These are phyloP conservation scores for Kalanchoe fedtschenkoi DNA, from an alignment of 164 flowering plant species.

Conservation along the genomic window DNA sequence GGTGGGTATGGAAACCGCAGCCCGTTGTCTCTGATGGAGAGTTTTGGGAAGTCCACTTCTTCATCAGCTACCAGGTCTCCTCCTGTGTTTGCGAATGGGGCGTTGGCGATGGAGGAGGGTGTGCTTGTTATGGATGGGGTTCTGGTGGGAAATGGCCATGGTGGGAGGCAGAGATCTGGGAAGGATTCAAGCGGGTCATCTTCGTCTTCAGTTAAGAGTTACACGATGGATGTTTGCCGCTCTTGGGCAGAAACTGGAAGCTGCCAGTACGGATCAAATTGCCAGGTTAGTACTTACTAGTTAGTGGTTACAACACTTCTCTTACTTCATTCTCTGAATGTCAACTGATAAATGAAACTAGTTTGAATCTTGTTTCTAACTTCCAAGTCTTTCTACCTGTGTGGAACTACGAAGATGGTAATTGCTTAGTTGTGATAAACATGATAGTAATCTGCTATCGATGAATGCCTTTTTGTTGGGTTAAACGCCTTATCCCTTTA, in stretches of 20 bases:
- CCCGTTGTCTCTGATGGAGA: neutral
- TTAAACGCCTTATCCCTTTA: too few relatives aligned
- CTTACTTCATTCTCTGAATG: neutral
- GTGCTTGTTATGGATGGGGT: conserved; percentile 54
- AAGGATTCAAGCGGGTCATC: neutral
- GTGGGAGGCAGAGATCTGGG: conserved; percentile 10
- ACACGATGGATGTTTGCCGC: neutral
- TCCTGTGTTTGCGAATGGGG: neutral
- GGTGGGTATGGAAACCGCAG: conserved; percentile 1
- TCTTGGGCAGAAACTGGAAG: conserved; percentile 1
- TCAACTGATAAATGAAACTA: neutral
- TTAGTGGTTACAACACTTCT: too few relatives aligned
- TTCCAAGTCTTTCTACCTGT: neutral
- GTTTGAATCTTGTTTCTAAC: neutral
- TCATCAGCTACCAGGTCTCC: neutral
- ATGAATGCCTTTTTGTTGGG: too few relatives aligned
- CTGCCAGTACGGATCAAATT: neutral
- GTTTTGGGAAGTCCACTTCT: neutral
- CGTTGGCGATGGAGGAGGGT: conserved; percentile 32
- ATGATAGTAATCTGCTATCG: neutral
- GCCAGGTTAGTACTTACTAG: conserved; percentile 5
- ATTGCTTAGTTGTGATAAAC: neutral
- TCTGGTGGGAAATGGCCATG: conserved; percentile 16
- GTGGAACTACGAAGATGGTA: neutral
- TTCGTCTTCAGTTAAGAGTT: neutral